Evolutionary conservation across 352 stramenopile species (phyloP).

Genomic region (Pythium aquatile): DNA sequence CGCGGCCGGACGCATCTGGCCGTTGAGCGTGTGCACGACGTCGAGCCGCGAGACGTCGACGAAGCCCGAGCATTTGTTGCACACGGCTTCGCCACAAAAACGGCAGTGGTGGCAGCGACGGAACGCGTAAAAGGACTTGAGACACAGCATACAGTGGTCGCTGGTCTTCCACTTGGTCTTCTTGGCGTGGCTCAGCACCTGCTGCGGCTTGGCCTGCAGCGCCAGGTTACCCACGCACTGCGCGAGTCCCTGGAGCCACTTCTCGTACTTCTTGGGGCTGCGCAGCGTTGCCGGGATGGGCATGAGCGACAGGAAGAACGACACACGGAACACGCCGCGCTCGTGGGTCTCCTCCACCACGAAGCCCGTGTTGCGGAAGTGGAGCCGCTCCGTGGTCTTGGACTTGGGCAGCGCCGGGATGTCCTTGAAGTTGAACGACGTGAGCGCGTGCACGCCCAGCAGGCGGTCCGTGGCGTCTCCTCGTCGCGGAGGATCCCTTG

Average conservation of each 20-base stretch:
- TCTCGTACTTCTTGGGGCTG: slow-evolving; percentile 47
- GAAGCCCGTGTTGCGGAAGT: slow-evolving; percentile 65
- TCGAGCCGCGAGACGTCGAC: slow-evolving; percentile 39
- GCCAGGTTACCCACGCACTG: slow-evolving; percentile 35
- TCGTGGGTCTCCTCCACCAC: slow-evolving; percentile 52
- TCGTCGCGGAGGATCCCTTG: neutral
- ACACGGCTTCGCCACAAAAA: slow-evolving; percentile 66
- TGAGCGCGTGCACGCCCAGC: slow-evolving; percentile 54
- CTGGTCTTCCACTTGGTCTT: slow-evolving; percentile 58
- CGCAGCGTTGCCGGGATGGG: slow-evolving; percentile 45
- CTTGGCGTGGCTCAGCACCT: slow-evolving; percentile 31
- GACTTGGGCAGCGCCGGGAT: slow-evolving; percentile 48
- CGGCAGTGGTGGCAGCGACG: slow-evolving; percentile 65
- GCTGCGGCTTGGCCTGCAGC: slow-evolving; percentile 28
- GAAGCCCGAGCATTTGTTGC: slow-evolving; percentile 60
- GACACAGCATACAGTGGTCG: slow-evolving; percentile 55
- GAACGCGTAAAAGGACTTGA: slow-evolving; percentile 68
- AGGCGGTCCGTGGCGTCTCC: slow-evolving; percentile 24
- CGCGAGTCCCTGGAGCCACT: slow-evolving; percentile 53
- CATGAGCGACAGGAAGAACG: slow-evolving; percentile 58
- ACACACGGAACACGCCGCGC: slow-evolving; percentile 44
- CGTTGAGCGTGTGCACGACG: slow-evolving; percentile 27
- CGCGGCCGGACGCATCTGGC: slow-evolving; percentile 1
- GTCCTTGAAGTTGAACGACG: slow-evolving; percentile 67
- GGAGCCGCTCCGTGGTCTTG: slow-evolving; percentile 44